A percentile compares a stretch with the other conserved stretches of the same genome.
These are phyloP conservation scores for Petunia axillaris DNA, from an alignment of 257 asterid genomes.

Conservation along the genomic window DNA sequence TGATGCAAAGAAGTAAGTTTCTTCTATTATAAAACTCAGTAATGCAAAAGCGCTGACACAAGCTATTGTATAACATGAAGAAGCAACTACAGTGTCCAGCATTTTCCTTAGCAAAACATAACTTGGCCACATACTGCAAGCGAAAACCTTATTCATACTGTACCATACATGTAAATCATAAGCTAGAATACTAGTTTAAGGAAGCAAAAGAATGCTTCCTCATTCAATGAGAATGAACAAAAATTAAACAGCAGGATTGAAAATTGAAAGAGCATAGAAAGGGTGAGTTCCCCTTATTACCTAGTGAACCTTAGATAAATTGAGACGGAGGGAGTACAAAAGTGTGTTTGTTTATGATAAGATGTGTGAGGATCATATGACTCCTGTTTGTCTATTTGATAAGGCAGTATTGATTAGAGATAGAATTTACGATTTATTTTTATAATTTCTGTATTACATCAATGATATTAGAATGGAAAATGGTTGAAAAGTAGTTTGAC, in stretches of 20 bases:
- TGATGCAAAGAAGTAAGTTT: conserved; percentile 3
- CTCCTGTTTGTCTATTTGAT: too few relatives aligned
- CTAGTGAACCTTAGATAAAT: too few relatives aligned
- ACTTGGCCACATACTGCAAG: conserved; percentile 4
- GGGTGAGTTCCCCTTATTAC: conserved; percentile 28
- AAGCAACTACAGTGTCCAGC: neutral
- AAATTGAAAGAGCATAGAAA: neutral
- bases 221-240: conserved; percentile 12
- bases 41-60: neutral
- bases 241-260: conserved; percentile 4
- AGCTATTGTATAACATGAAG: neutral
- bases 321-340: too few relatives aligned
- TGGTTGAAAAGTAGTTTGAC: too few relatives aligned
- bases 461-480: too few relatives aligned
- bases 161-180: conserved; percentile 7
- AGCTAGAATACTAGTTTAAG: conserved; percentile 24
- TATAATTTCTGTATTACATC: too few relatives aligned
- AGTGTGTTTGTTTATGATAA: too few relatives aligned
- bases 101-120: neutral
- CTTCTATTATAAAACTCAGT: neutral
- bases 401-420: too few relatives aligned
- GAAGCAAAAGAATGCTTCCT: conserved; percentile 38
- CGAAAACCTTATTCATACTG: conserved; percentile 25
- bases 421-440: too few relatives aligned
- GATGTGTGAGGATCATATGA: too few relatives aligned